Conservation (phyloP, 2,329 filamentous ascomycete species). For the Calonectria leucothoes region DNA sequence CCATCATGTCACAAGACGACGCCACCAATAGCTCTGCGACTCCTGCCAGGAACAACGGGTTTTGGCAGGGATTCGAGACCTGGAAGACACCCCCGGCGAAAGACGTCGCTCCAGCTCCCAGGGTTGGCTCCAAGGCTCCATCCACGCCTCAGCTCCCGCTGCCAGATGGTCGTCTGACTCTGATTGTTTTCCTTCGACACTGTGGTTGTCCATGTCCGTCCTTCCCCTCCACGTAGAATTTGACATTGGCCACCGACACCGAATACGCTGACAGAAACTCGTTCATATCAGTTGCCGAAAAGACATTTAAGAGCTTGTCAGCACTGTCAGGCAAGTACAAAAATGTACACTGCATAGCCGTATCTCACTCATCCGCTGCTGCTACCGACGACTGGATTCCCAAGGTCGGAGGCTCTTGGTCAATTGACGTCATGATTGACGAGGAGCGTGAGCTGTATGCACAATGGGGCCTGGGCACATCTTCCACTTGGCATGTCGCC, state of each 20-base stretch:
- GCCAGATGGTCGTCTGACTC: slow-evolving; percentile 65
- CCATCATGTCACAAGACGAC: slow-evolving; percentile 32
- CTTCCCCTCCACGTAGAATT: background rate
- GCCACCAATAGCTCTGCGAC: background rate
- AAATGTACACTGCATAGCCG: slow-evolving; percentile 67
- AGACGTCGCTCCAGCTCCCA: slow-evolving; percentile 59
- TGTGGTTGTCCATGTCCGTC: slow-evolving; percentile 80
- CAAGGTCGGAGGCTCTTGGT: slow-evolving; percentile 65
- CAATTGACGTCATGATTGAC: slow-evolving; percentile 71
- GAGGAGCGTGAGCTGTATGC: slow-evolving; percentile 69
- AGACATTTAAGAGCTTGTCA: slow-evolving; percentile 69
- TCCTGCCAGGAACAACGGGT: slow-evolving; percentile 27
- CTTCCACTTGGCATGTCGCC: slow-evolving; percentile 71
- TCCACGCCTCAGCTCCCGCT: slow-evolving; percentile 62
- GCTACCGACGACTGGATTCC: slow-evolving; percentile 70
- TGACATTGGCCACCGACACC: too few relatives aligned
- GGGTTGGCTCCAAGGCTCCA: slow-evolving; percentile 67
- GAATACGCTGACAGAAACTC: background rate
- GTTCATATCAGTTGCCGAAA: slow-evolving; percentile 69
- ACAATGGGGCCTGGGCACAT: slow-evolving; percentile 73
- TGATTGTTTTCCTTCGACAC: slow-evolving; percentile 77
- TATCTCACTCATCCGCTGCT: slow-evolving; percentile 68
- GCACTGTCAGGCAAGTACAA: slow-evolving; percentile 61
- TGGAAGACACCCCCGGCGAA: slow-evolving; percentile 55
- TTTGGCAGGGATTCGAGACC: slow-evolving; percentile 54